phyloP scores from a whole-genome alignment of 2,329 filamentous ascomycete genomes.

The Trichocomaceae sp. region DNA sequence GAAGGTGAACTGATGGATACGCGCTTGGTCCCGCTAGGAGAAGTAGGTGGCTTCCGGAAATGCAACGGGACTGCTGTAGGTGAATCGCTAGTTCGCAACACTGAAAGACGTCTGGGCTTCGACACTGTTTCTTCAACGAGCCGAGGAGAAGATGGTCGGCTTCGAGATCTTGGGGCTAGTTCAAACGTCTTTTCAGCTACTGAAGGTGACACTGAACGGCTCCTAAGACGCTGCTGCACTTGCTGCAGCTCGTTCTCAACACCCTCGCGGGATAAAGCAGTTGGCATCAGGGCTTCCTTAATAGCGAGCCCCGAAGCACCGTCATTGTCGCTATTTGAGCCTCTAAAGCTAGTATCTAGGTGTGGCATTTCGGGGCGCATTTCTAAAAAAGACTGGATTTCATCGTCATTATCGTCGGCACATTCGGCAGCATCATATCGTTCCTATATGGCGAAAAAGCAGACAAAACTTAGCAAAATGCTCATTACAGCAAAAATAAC shows the following conservation, averaged over 20 bases:
- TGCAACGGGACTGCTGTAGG: slow-evolving; percentile 52
- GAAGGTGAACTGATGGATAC: slow-evolving; percentile 32
- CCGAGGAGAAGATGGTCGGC: slow-evolving; percentile 30
- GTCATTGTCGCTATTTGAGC: slow-evolving; percentile 12
- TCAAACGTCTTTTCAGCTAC: slow-evolving; percentile 24
- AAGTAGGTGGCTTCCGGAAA: slow-evolving; percentile 47
- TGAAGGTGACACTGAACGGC: slow-evolving; percentile 31
- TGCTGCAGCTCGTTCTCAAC: slow-evolving; percentile 19
- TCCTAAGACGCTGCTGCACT: slow-evolving; percentile 22
- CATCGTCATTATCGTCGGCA: slow-evolving; percentile 33
- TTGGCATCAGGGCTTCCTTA: not conserved
- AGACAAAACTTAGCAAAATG: slow-evolving; percentile 27
- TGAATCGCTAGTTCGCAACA: slow-evolving; percentile 31
- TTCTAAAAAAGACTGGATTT: slow-evolving; percentile 57
- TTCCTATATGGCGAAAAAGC: slow-evolving; percentile 29
- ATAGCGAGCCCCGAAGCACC: slow-evolving; percentile 41
- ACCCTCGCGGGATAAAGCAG: not conserved
- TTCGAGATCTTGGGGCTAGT: slow-evolving; percentile 25
- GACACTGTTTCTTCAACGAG: slow-evolving; percentile 15
- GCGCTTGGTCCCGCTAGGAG: slow-evolving; percentile 39
- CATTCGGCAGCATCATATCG: slow-evolving; percentile 26
- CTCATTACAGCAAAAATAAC: slow-evolving; percentile 20
- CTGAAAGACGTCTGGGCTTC: slow-evolving; percentile 24
- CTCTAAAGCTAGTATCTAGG: slow-evolving; percentile 27
- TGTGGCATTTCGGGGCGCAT: slow-evolving; percentile 54